Conservation (phyloP, 306 rosid genomes). For the Sicyos edulis region DNA sequence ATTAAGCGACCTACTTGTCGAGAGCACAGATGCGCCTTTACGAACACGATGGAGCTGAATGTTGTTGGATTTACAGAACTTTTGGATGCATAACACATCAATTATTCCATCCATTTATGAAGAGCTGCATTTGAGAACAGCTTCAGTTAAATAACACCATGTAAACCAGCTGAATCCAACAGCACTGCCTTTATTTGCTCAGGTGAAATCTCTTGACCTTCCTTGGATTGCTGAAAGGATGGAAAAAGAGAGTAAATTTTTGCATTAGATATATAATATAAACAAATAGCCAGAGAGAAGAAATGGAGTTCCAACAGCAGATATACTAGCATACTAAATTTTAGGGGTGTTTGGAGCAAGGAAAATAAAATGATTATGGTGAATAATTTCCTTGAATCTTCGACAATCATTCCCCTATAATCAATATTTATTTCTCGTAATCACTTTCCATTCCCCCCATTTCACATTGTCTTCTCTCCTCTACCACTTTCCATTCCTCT, state of each 20-base stretch:
- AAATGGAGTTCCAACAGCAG: no score
- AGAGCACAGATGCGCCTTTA: not conserved
- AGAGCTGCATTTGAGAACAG: not conserved
- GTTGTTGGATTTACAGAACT: constrained; percentile 1
- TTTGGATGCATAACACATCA: not conserved
- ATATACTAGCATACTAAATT: no score
- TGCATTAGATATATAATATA: not conserved
- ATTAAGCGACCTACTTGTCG: not conserved
- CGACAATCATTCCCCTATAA: no score
- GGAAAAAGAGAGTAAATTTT: not conserved
- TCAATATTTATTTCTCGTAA: no score
- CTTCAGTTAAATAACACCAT: constrained; percentile 46
- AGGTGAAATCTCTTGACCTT: constrained; percentile 71
- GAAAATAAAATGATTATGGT: no score
- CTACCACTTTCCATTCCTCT: no score
- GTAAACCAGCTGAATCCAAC: constrained; percentile 70
- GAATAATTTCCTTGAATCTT: no score
- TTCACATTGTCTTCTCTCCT: no score
- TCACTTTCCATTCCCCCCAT: no score
- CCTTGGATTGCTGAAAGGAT: constrained; percentile 72
- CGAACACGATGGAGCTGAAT: constrained; percentile 1
- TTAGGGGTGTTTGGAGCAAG: no score
- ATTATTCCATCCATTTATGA: not conserved
- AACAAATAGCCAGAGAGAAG: not conserved
- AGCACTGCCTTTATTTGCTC: constrained; percentile 83